Conservation (phyloP, 2,329 filamentous ascomycete genomes). For the Stagonosporopsis chrysanthemi region DNA sequence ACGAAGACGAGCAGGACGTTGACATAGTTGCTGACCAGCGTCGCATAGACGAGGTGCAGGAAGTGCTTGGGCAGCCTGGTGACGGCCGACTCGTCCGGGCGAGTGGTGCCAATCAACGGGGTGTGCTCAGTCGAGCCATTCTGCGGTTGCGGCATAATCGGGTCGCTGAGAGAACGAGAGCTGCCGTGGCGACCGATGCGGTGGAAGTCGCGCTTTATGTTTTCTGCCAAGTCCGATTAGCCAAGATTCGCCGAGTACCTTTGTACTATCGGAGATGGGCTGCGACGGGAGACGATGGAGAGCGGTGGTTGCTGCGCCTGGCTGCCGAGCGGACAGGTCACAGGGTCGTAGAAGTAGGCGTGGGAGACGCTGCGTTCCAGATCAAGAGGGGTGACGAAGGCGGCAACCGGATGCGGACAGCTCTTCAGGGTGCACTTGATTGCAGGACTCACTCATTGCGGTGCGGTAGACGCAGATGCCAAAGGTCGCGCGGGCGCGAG, state of each 20-base stretch:
- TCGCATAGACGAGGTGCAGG: slow-evolving; percentile 51
- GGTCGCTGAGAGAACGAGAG: slow-evolving; percentile 14
- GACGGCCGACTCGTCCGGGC: slow-evolving; percentile 35
- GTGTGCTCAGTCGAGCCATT: slow-evolving; percentile 44
- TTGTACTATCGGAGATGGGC: slow-evolving; percentile 8
- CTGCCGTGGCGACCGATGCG: slow-evolving; percentile 37
- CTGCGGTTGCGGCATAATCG: slow-evolving; percentile 33
- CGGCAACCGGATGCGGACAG: slow-evolving; percentile 16
- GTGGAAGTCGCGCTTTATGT: slow-evolving; percentile 46
- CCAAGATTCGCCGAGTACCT: slow-evolving; percentile 26
- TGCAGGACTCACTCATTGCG: slow-evolving; percentile 21
- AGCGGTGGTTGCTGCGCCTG: slow-evolving; percentile 13
- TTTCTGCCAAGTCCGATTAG: slow-evolving; percentile 42
- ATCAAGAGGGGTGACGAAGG: slow-evolving; percentile 10
- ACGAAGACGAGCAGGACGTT: slow-evolving; percentile 79
- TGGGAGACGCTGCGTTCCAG: slow-evolving; percentile 7
- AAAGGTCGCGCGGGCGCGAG: not conserved
- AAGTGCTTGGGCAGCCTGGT: slow-evolving; percentile 43
- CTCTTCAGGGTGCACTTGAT: slow-evolving; percentile 1
- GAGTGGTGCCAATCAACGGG: slow-evolving; percentile 37
- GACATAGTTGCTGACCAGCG: slow-evolving; percentile 62
- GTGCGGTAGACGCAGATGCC: slow-evolving; percentile 10
- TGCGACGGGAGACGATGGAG: slow-evolving; percentile 6
- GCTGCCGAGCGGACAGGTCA: slow-evolving; percentile 4
- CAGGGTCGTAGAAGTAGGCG: not conserved